Percentiles rank a stretch among this genome's conserved stretches.
Conservation (phyloP, 164 flowering plant genomes). For the Vitis riparia region DNA sequence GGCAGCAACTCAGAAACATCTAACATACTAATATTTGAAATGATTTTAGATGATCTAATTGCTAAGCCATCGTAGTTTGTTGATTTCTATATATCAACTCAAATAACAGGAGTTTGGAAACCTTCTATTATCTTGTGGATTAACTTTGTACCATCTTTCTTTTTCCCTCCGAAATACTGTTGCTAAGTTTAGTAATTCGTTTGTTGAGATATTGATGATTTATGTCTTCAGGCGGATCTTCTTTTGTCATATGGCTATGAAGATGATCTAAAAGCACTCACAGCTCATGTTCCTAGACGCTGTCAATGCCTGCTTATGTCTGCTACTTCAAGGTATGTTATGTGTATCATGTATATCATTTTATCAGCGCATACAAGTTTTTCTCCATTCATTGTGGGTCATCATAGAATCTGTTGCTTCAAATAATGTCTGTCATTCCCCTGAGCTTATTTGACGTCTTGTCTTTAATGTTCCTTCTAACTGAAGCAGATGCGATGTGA, state of each 20-base stretch:
- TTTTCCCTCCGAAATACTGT: too few relatives aligned
- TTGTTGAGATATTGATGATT: background rate
- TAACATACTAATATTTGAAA: too few relatives aligned
- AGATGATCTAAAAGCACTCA: conserved; percentile 78
- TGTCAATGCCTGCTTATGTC: conserved; percentile 99
- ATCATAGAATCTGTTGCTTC: background rate
- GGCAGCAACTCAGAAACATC: too few relatives aligned
- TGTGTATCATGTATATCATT: background rate
- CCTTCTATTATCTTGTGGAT: too few relatives aligned
- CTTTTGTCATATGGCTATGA: conserved; percentile 92
- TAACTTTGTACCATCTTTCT: too few relatives aligned
- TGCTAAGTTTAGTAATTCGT: background rate
- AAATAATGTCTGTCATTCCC: background rate
- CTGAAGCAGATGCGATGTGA: too few relatives aligned
- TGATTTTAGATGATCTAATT: too few relatives aligned
- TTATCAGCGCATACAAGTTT: background rate
- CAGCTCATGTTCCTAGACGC: conserved; percentile 70
- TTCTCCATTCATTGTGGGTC: background rate
- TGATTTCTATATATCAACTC: too few relatives aligned
- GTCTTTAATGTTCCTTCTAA: too few relatives aligned
- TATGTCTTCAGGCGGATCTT: conserved; percentile 83
- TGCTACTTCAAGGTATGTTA: conserved; percentile 85
- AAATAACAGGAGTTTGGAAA: too few relatives aligned
- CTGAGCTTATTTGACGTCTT: too few relatives aligned
- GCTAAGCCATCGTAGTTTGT: too few relatives aligned